Conservation (phyloP, 2,329 filamentous ascomycete genomes). For the Aureobasidium sp. region DNA sequence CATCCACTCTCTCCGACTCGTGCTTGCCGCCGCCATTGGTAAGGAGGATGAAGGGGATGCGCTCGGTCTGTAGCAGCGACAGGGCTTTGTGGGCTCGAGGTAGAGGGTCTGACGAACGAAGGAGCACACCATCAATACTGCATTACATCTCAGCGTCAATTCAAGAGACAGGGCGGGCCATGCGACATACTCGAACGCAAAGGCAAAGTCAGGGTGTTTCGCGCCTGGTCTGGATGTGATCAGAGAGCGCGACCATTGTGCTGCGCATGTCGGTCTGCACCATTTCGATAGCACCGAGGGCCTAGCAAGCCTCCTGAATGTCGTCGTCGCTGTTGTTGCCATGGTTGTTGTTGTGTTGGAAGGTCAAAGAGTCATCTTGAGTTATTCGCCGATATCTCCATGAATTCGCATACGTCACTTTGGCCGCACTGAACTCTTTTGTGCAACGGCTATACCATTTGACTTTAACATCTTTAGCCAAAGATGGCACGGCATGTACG, state of each 20-base stretch:
- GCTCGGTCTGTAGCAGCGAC: conserved; percentile 59
- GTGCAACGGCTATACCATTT: neutral
- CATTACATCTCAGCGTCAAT: conserved; percentile 12
- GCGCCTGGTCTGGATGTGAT: neutral
- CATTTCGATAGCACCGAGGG: neutral
- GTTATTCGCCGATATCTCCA: neutral
- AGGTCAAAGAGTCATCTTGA: neutral
- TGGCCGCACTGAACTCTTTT: neutral
- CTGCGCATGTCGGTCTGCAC: neutral
- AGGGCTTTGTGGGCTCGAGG: conserved; percentile 70
- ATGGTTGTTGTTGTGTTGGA: neutral
- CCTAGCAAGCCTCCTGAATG: neutral
- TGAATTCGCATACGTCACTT: neutral
- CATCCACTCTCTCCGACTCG: conserved; percentile 63
- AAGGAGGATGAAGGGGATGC: conserved; percentile 85
- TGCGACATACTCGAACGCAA: conserved; percentile 46
- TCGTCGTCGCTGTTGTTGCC: neutral
- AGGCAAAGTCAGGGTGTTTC: conserved; percentile 40
- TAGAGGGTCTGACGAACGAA: conserved; percentile 71
- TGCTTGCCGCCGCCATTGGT: conserved; percentile 91
- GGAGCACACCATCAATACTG: conserved; percentile 89
- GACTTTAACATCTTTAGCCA: neutral
- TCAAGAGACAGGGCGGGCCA: neutral
- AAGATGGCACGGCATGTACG: neutral
- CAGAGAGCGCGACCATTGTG: neutral